A percentile compares a stretch with the other conserved stretches of the same genome.
phyloP scores from a whole-genome alignment of 2,329 filamentous ascomycete species.

The Alternaria atra region DNA sequence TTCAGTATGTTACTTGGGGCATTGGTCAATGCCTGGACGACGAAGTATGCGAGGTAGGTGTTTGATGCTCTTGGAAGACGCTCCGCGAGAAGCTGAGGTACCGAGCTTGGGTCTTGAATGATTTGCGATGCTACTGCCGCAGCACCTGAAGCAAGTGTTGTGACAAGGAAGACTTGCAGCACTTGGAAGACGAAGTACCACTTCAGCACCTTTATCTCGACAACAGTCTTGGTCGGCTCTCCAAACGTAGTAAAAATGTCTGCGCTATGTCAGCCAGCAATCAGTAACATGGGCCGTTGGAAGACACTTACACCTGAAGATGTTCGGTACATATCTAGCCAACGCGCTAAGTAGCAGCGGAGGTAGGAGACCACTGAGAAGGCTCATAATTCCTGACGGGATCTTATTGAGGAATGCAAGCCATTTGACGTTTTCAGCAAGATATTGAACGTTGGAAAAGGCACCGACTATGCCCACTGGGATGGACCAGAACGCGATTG shows the following conservation, averaged over 20 bases:
- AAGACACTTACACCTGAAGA: constrained; percentile 74
- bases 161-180: constrained; percentile 89
- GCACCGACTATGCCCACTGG: constrained; percentile 81
- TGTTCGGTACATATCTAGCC: constrained; percentile 84
- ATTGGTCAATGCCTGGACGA: constrained; percentile 86
- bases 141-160: constrained; percentile 83
- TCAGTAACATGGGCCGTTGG: neutral
- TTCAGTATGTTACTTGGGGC: constrained; percentile 79
- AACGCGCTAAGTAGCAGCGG: constrained; percentile 80
- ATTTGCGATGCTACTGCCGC: constrained; percentile 73
- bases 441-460: constrained; percentile 82
- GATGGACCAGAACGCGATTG: constrained; percentile 88
- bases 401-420: constrained; percentile 77
- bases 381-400: constrained; percentile 76
- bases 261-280: constrained; percentile 41
- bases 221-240: constrained; percentile 77
- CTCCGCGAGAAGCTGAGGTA: constrained; percentile 71
- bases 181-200: constrained; percentile 92
- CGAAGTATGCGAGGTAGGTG: constrained; percentile 95
- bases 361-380: constrained; percentile 86
- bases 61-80: constrained; percentile 87
- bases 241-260: constrained; percentile 82
- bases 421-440: constrained; percentile 71
- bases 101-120: constrained; percentile 66
- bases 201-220: constrained; percentile 90